phyloP scores from a whole-genome alignment of 2,329 filamentous ascomycete genomes.

The Amauroascus niger region DNA sequence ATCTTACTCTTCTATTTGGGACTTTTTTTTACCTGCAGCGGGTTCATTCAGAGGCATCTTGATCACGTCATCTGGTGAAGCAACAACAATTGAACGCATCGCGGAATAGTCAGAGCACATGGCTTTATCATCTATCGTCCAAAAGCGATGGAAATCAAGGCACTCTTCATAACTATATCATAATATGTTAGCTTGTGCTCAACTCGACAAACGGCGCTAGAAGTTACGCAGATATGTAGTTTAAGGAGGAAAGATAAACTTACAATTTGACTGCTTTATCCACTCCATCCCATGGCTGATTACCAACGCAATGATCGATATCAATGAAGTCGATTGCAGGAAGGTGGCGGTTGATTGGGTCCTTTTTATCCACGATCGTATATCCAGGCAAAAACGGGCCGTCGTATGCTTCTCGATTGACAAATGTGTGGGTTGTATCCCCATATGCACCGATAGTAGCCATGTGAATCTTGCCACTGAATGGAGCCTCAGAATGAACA shows the following conservation, averaged over 20 bases:
- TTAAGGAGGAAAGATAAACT: constrained; percentile 17
- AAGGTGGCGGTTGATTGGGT: constrained; percentile 40
- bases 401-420: constrained; percentile 57
- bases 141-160: constrained; percentile 87
- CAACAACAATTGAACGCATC: constrained; percentile 77
- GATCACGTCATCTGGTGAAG: constrained; percentile 66
- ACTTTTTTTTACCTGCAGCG: constrained; percentile 70
- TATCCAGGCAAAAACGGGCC: constrained; percentile 73
- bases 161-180: constrained; percentile 64
- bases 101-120: constrained; percentile 86
- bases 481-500: constrained; percentile 40
- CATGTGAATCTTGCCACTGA: constrained; percentile 54
- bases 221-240: background rate
- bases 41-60: constrained; percentile 98
- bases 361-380: constrained; percentile 41
- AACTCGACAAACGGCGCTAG: background rate
- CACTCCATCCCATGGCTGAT: constrained; percentile 85
- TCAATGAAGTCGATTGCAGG: constrained; percentile 59
- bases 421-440: constrained; percentile 79
- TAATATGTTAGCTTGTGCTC: background rate
- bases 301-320: constrained; percentile 91
- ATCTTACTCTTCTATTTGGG: constrained; percentile 74
- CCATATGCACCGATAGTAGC: constrained; percentile 78
- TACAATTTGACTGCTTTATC: constrained; percentile 48
- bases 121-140: constrained; percentile 81